Conservation (phyloP, 2,329 filamentous ascomycete species). For the Hymenoscyphus occultus region DNA sequence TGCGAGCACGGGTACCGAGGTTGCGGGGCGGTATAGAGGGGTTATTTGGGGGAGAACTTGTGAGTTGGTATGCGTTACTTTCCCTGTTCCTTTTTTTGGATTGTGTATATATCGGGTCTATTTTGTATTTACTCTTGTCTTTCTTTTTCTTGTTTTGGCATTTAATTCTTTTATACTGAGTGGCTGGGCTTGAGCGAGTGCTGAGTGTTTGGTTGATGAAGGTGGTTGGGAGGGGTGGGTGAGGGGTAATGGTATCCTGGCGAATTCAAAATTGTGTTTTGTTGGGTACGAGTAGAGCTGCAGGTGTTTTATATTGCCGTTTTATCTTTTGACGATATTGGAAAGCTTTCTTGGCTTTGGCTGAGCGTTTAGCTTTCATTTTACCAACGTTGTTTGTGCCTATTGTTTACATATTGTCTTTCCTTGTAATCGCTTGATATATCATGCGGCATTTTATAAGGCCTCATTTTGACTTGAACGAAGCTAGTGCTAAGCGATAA, state of each 20-base stretch:
- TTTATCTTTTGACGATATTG: background rate
- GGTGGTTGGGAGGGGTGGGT: background rate
- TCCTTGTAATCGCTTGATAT: too few species aligned
- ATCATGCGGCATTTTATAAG: too few species aligned
- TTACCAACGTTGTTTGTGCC: too few species aligned
- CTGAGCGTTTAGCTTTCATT: too few species aligned
- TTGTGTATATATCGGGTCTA: background rate
- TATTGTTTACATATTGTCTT: too few species aligned
- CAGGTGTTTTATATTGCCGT: background rate
- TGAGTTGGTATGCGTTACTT: conserved; percentile 19
- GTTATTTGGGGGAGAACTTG: conserved; percentile 34
- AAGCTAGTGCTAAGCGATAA: too few species aligned
- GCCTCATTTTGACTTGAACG: too few species aligned
- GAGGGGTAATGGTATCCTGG: background rate
- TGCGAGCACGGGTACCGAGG: conserved; percentile 37
- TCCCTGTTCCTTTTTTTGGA: background rate
- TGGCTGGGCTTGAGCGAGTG: background rate
- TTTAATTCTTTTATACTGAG: background rate
- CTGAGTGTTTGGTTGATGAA: background rate
- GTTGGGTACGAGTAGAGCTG: background rate
- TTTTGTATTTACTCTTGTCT: background rate
- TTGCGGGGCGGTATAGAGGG: conserved; percentile 31
- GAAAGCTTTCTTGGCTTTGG: background rate
- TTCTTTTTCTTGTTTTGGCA: background rate
- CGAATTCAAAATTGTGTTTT: background rate